Base-by-base conservation (phyloP, 2,329 filamentous ascomycete species). In the Penicillium vulpinum region DNA sequence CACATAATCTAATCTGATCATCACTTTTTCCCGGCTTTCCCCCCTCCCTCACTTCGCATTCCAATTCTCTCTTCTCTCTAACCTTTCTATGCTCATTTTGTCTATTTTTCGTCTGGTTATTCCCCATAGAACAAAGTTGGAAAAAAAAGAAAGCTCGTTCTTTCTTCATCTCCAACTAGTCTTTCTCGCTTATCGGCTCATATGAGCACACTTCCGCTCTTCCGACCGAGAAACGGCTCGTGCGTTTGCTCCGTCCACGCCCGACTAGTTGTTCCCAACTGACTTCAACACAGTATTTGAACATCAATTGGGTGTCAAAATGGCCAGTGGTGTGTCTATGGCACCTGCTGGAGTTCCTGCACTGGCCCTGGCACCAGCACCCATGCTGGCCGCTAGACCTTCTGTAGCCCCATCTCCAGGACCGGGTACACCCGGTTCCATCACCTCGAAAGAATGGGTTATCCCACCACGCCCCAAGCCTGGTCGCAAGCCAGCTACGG, bases 401-500 rank as follows among this genome's bases (percentile, higher is more conserved):
- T 65, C 71, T 33, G 66, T 72, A 40, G 75, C 75, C 65, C 69
- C 75, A 29, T 74, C 71, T 13, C 71, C 77, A 18, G 69, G 70
- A 33, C 71, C 74, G 36, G 62, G 72, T 36, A 74, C 75, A 9
- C 73, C 76, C 58, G 69, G 75, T 51, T 79, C 81, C 51, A 85
- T 92, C 73, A 93, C 90, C 35, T 89, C 85, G 67, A 92, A 88
- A 74, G 89, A 93, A 85, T 94, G 90, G 90, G 83, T 93, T 24
- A 87, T 94, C 43, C 90, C 90, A 24, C 90, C 90, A 28, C 84
- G 90, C 59, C 90, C 90, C 45, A 93, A 92, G 80, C 93, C 94
- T 22, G 93, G 93, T 47, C 87, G 93, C 66, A 97, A 97, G 81
- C 92, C 93, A 3, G 91, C 91, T 45, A 95, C 91, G 35, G 92